Percentiles rank a stretch among this genome's conserved stretches.
phyloP scores from a whole-genome alignment of 2,329 filamentous ascomycete genomes.

The Cryphonectria carpinicola region DNA sequence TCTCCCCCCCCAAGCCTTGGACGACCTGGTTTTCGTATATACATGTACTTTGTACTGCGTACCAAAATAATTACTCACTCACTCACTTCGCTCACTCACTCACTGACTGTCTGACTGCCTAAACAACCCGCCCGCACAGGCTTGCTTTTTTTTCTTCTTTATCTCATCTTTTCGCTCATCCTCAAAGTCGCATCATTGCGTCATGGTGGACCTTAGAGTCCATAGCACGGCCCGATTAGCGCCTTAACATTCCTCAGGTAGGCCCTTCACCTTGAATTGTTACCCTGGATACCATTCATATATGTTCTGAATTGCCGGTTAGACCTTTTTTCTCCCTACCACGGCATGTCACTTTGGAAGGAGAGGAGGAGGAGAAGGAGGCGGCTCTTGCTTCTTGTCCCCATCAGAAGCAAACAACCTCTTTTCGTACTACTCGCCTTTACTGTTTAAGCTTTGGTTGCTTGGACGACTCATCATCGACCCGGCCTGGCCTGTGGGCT shows the following conservation, averaged over 20 bases:
- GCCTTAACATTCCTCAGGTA: conserved; percentile 4
- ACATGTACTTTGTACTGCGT: too few relatives aligned
- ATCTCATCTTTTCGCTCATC: not conserved
- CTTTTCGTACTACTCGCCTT: not conserved
- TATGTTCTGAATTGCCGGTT: not conserved
- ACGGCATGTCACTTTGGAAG: not conserved
- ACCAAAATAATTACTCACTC: not conserved
- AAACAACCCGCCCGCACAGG: not conserved
- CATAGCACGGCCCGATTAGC: conserved; percentile 9
- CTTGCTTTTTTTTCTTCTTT: not conserved
- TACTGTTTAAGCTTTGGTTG: not conserved
- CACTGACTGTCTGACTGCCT: not conserved
- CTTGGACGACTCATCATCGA: not conserved
- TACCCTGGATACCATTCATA: conserved; percentile 1
- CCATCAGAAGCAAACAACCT: not conserved
- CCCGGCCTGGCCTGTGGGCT: not conserved
- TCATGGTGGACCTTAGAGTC: conserved; percentile 14
- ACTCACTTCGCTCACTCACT: too few relatives aligned
- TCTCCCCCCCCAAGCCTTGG: too few relatives aligned
- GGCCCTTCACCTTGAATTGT: not conserved
- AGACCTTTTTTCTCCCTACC: not conserved
- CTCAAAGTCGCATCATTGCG: conserved; percentile 17
- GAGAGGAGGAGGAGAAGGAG: too few relatives aligned
- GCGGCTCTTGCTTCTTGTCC: not conserved
- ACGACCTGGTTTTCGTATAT: not conserved